Conservation (phyloP, 176 grass and related monocot genomes). For the Paspalum vaginatum region DNA sequence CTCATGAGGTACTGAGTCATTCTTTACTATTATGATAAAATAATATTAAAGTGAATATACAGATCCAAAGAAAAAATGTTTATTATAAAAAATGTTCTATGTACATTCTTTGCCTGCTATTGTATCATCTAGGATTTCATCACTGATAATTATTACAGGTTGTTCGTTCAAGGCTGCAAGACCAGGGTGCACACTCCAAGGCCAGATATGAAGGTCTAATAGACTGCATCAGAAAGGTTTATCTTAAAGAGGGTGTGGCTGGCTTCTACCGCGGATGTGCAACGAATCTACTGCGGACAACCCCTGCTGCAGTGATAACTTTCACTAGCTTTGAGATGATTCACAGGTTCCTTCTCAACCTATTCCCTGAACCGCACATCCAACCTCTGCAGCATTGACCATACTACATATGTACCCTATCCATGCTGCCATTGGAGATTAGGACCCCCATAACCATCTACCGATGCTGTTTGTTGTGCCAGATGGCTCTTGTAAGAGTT, state of each 20-base stretch:
- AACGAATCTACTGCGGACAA: slow-evolving; percentile 88
- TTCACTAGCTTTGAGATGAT: slow-evolving; percentile 99
- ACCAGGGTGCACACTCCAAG: slow-evolving; percentile 70
- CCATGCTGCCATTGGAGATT: slow-evolving; percentile 29
- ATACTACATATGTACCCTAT: slow-evolving; percentile 31
- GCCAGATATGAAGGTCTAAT: slow-evolving; percentile 70
- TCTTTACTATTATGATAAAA: slow-evolving; percentile 9
- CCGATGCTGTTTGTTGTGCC: slow-evolving; percentile 3
- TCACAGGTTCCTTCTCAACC: slow-evolving; percentile 67
- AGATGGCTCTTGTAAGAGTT: slow-evolving; percentile 18
- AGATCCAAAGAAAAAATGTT: not conserved
- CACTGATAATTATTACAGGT: slow-evolving; percentile 56
- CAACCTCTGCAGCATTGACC: slow-evolving; percentile 67
- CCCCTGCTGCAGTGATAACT: slow-evolving; percentile 95
- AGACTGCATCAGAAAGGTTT: slow-evolving; percentile 85
- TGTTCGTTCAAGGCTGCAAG: slow-evolving; percentile 91
- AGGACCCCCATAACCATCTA: slow-evolving; percentile 38
- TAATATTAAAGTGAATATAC: slow-evolving; percentile 12
- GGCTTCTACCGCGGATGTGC: slow-evolving; percentile 96
- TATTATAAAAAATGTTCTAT: not conserved
- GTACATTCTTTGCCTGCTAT: not conserved
- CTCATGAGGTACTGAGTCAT: slow-evolving; percentile 74
- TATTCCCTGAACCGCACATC: slow-evolving; percentile 59
- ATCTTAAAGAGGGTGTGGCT: slow-evolving; percentile 65
- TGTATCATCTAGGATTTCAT: slow-evolving; percentile 14